Percentiles rank a stretch among this genome's conserved stretches.
phyloP scores from a whole-genome alignment of 2,329 filamentous ascomycete genomes.

The Plenodomus biglobosus region DNA sequence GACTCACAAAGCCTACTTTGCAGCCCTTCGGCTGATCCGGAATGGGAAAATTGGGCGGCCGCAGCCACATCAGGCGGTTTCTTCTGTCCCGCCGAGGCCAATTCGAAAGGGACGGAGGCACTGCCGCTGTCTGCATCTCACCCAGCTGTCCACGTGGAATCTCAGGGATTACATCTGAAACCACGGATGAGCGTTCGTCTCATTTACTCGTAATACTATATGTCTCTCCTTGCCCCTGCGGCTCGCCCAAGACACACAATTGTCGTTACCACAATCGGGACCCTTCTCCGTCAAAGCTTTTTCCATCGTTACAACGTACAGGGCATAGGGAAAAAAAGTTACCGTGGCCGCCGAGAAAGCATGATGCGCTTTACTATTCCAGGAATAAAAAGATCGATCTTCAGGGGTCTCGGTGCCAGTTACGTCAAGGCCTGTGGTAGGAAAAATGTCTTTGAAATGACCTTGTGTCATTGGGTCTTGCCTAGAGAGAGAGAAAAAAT shows the following conservation, averaged over 20 bases:
- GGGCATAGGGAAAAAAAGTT: constrained; percentile 1
- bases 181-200: constrained; percentile 22
- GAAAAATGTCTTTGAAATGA: constrained; percentile 15
- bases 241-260: constrained; percentile 14
- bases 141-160: constrained; percentile 32
- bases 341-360: constrained; percentile 2
- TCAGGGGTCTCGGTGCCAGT: constrained; percentile 17
- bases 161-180: constrained; percentile 27
- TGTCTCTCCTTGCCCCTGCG: constrained; percentile 24
- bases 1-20: constrained; percentile 11
- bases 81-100: constrained; percentile 11
- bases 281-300: constrained; percentile 4
- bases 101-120: constrained; percentile 19
- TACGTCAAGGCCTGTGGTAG: constrained; percentile 21
- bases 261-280: constrained; percentile 2
- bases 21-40: constrained; percentile 20
- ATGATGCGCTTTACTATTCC: constrained; percentile 11
- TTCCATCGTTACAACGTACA: constrained; percentile 3
- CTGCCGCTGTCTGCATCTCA: constrained; percentile 21
- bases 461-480: background rate
- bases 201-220: constrained; percentile 27
- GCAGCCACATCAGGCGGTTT: constrained; percentile 13
- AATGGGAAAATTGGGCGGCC: constrained; percentile 15
- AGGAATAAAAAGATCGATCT: constrained; percentile 20
- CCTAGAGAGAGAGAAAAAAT: background rate